Evolutionary conservation across 2,329 filamentous ascomycete genomes (phyloP).

Genomic region (Sporothrix variecibatus): DNA sequence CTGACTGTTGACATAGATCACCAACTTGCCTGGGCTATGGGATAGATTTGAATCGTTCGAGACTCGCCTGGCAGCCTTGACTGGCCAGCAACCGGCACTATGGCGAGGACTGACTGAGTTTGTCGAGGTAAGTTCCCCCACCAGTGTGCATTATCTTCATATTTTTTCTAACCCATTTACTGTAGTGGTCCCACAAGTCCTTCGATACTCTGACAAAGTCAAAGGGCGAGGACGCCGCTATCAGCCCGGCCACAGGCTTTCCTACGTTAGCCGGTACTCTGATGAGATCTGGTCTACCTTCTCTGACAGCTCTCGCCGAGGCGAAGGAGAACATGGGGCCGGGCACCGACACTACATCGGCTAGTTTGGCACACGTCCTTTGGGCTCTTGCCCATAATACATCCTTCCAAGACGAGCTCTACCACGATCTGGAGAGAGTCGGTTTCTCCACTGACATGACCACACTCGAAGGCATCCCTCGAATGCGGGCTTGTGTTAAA

Average conservation of each 20-base stretch:
- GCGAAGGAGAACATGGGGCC: constrained; percentile 29
- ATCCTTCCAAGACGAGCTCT: constrained; percentile 23
- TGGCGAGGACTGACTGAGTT: neutral
- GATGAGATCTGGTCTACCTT: constrained; percentile 17
- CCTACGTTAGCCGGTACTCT: constrained; percentile 17
- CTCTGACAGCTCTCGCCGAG: constrained; percentile 22
- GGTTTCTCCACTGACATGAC: constrained; percentile 28
- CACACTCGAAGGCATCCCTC: constrained; percentile 22
- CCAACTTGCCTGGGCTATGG: constrained; percentile 8
- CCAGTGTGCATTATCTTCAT: too few species aligned
- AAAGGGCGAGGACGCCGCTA: neutral
- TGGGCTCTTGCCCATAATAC: constrained; percentile 26
- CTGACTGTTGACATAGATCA: constrained; percentile 3
- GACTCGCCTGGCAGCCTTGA: neutral
- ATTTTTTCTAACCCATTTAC: neutral
- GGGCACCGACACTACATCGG: constrained; percentile 27
- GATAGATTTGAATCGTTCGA: neutral
- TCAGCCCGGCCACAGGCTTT: neutral
- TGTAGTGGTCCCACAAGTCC: constrained; percentile 14
- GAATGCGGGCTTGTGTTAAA: constrained; percentile 25
- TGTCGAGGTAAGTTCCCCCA: neutral
- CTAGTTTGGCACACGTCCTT: constrained; percentile 25
- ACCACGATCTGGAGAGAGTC: neutral
- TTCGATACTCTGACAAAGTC: neutral
- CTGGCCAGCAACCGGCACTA: neutral